Base-by-base conservation (phyloP, 225 moss, liverwort and hornwort genomes). In the Pseudisothecium myosuroides region DNA sequence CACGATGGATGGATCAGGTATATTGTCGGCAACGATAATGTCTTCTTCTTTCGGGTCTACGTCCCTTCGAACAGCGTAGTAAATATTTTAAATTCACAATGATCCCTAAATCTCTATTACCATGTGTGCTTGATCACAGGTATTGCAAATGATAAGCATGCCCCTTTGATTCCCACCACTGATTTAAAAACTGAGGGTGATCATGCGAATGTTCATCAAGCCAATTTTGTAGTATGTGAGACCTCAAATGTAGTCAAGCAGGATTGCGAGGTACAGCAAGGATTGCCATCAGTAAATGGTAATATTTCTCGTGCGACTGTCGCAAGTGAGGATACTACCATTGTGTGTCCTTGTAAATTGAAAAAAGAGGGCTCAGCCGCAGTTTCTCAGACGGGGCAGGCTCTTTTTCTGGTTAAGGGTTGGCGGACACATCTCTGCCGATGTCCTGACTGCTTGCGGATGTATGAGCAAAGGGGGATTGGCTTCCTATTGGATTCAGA, bases 341-440 rank as follows among this genome's bases (percentile, higher is more conserved):
- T 61, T 63, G 83, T 55, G 23, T 60, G 71, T 69, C 90, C 74
- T 88, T 91, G 89, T 90, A 84, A 84, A 74, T 87, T 89, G 61
- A 75, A 64, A 83, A 88, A 82, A 22, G 91, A 89, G 56, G 64
- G 85, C 54, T 59, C 84, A 36, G 85, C 65, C 24, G 59, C 82
- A 39, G 56, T 43, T 81, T 47, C 90, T 23, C 89, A 88, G 34
- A 83, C 83, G 19, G 93, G 89, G 74, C 85, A 87, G 86, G 94
- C 95, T 67, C 79, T 98, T 47, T 97, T 98, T 91, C 79, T 97
- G 75, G 68, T 85, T 41, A 96, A 93, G 80, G 87, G 89, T 69
- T 98, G 97, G 97, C 95, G 98, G 87, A 69, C 92, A 76, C 94
- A 96, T 63, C 89, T 97, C 60, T 97, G 98, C 91, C 91, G 85